phyloP scores from a whole-genome alignment of 2,329 filamentous ascomycete species.

The Geoglossum cookeanum region DNA sequence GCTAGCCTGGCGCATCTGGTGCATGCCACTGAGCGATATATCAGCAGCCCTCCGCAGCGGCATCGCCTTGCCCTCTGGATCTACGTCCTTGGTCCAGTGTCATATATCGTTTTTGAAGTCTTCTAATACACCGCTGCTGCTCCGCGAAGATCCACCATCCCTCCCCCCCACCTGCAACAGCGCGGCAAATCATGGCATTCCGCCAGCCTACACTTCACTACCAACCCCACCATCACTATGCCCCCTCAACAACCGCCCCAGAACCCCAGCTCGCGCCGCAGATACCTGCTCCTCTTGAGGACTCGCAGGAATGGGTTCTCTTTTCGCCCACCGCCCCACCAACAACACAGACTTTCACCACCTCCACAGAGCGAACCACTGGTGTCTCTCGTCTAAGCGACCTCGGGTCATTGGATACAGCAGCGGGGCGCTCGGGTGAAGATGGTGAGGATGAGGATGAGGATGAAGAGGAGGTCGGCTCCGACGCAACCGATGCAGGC shows the following conservation, averaged over 20 bases:
- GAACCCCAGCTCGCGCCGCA: not conserved
- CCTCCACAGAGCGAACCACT: slow-evolving; percentile 42
- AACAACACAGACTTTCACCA: slow-evolving; percentile 47
- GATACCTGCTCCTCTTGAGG: slow-evolving; percentile 28
- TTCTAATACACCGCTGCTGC: not conserved
- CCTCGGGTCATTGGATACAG: slow-evolving; percentile 57
- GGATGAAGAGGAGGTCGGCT: slow-evolving; percentile 20
- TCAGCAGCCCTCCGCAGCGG: not conserved
- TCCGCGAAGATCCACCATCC: not conserved
- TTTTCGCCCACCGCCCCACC: slow-evolving; percentile 59
- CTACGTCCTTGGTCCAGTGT: not conserved
- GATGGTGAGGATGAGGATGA: slow-evolving; percentile 21
- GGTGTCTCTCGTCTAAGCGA: slow-evolving; percentile 61
- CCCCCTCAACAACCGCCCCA: slow-evolving; percentile 16
- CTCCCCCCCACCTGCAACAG: not conserved
- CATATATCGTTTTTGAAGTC: not conserved
- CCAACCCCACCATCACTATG: slow-evolving; percentile 25
- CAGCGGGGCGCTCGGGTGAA: slow-evolving; percentile 38
- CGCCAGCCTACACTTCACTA: slow-evolving; percentile 36
- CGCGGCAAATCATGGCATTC: slow-evolving; percentile 30
- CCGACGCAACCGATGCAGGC: slow-evolving; percentile 28
- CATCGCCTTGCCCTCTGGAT: not conserved
- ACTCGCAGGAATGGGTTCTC: slow-evolving; percentile 87
- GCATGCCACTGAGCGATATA: not conserved
- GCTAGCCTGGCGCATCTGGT: too few species aligned